Base-by-base conservation (phyloP, 352 stramenopile species). In the Pythium dissotocum region DNA sequence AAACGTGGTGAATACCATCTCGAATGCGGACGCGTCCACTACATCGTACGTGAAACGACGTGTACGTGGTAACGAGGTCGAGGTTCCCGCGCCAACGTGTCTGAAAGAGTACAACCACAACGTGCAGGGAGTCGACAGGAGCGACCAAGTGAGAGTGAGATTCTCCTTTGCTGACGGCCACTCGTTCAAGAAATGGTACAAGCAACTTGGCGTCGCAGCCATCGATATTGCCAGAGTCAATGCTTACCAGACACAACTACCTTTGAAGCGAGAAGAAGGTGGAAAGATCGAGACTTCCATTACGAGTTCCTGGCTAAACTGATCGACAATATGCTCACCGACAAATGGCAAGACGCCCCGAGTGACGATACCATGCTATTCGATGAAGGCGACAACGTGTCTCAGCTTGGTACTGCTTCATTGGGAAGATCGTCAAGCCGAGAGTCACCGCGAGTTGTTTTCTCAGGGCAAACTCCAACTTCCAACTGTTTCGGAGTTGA, bases 101-200 rank as follows among this genome's bases (percentile, higher is more conserved):
- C 55, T 79, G 14, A 60, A 52, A 0, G 24, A 70, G 30, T 82
- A 79, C 51, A 82, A 82, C 49, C 12, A 68, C 2, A 49, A 75
- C 33, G 73, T 81, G 69, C 71, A 81, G 49, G 75, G 66, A 0
- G 72, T 78, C 0, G 76, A 82, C 18, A 6, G 67, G 2, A 24
- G 69, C n/a, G 72, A 79, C 54, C 73, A 82, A 58, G 36, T 82
- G 16, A 38, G 70, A 54, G 51, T 54, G 6, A 48, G 62, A 0
- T 77, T 74, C 30, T 79, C 69, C 2, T 1, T 77, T 16, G 68
- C 71, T 0, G 69, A 78, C 32, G 70, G 68, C 0, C 67, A 77
- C 24, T 69, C 62, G 0, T 70, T 75, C 44, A 75, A 77, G 26
- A 76, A 78, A 46, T 78, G 71, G 71, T 60, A 77, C 54, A 81